These are phyloP conservation scores for Barbatosphaeria neglecta DNA, from an alignment of 495 filamentous ascomycete genomes.

Conservation along the genomic window DNA sequence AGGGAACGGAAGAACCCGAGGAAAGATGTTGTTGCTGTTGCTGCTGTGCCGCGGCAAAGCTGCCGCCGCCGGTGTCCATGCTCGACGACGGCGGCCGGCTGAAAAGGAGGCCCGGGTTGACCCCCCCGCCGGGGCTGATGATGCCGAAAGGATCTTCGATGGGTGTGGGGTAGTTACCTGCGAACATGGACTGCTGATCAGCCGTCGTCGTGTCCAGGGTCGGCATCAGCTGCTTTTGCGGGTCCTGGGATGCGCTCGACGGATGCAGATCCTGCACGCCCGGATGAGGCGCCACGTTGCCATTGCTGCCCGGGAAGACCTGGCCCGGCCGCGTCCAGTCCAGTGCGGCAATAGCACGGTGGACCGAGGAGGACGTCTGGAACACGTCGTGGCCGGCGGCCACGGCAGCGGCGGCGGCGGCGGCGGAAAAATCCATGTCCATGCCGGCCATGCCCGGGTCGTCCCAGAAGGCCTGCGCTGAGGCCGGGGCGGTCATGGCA, in stretches of 20 bases:
- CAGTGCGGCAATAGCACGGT: conserved; percentile 28
- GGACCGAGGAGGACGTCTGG: conserved; percentile 18
- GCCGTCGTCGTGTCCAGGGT: conserved; percentile 21
- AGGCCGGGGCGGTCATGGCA: conserved; percentile 56
- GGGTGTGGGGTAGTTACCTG: conserved; percentile 22
- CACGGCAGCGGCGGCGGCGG: too few species aligned
- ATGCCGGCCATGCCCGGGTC: conserved; percentile 40
- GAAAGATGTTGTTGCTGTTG: too few species aligned
- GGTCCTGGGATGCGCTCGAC: conserved; percentile 13
- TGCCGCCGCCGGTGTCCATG: conserved; percentile 26
- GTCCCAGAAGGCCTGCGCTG: conserved; percentile 71
- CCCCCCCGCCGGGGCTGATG: conserved; percentile 19
- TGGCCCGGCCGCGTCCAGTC: conserved; percentile 39
- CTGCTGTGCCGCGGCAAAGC: conserved; percentile 14
- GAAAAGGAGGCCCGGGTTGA: conserved; percentile 35
- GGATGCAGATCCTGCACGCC: conserved; percentile 12
- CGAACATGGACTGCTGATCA: conserved; percentile 26
- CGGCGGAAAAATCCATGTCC: conserved; percentile 45
- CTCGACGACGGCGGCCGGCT: conserved; percentile 32
- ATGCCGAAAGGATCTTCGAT: conserved; percentile 32
- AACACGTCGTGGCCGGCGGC: conserved; percentile 21
- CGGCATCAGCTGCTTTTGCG: conserved; percentile 27
- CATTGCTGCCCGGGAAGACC: conserved; percentile 33
- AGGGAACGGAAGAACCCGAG: too few species aligned
- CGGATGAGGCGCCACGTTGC: conserved; percentile 16